Evolutionary conservation across 345 rosid genomes (phyloP), one percentile per base, ranked within the genome.

Genomic region (Gossypium herbaceum): DNA sequence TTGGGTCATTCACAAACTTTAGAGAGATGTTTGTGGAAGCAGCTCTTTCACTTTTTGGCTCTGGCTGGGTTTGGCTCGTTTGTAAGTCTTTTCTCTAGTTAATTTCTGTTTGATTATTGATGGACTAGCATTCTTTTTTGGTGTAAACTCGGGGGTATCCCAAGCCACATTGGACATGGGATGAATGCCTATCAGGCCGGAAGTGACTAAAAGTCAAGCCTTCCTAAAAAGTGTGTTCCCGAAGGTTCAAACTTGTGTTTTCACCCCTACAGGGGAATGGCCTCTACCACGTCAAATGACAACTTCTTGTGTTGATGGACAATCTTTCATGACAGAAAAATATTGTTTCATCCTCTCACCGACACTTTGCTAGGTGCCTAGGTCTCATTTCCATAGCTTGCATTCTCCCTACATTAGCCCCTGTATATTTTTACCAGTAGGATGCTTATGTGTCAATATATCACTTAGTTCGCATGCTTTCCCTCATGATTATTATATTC

Each of bases 1-100:
- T 94, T 51, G 91, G 89, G 75, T 94, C 97, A 75, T 94, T 86
- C 63, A 71, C 88, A 65, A 89, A 94, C 81, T 94, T 94, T 81
- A 91, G 84, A 83, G 94, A 89, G 45, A 87, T 83, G 69, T 94
- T 94, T 66, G 72, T 79, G 3, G 90, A 89, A 76, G 71, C 89
- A 39, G 93, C 98, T 76, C 86, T 91, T 61, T 75, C 91, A 60
- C 75, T 84, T 48, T 91, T 92, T 84, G 97, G 97, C 74, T 92
- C 97, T 68, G 93, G 97, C 76, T 94, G 97, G 95, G 86, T 94
- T 78, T 94, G 98, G 98, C 97, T 94, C 24, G 95, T 88, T 48
- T 83, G 98, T 94, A 82, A 86, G 95, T 81, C 24, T 17, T 43
- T 58, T 72, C 54, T 58, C 51, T 7, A 16, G 60, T 50, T 19